Base-by-base conservation (phyloP, 805 yeast genomes). In the Myxozyma vanderwaltii region DNA sequence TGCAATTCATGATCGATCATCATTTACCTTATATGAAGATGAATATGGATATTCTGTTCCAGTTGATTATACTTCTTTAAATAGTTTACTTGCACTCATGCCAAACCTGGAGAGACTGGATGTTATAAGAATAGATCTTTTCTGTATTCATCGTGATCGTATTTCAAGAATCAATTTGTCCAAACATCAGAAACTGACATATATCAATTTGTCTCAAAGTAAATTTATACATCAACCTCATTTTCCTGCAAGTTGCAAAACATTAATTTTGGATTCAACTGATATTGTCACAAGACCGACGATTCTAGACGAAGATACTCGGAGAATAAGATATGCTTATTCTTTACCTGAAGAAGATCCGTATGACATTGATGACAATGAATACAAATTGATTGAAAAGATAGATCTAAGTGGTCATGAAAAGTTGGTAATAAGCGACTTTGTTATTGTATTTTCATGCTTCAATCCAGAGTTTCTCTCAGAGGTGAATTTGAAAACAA, bases 181-280 rank as follows among this genome's bases (percentile, higher is more conserved):
- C 4, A 7, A 31, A 19, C 43, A 51, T 26, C 21, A 19, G n/a
- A 35, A 23, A 15, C 50, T 49, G 13, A 17, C 26, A n/a, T 41
- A 40, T 19, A 31, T 54, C 26, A 47, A 48, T 41, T n/a, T 54
- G 19, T 35, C 58, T 13, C 58, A 54, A 12, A 31, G 58, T 39
- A n/a, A 24, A 10, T 26, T 53, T n/a, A 40, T 29, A 15, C 44
- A 8, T 15, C 24, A 24, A 15, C 56, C 56, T 19, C 8, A 21
- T 15, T 24, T 45, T 5, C 56, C 56, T 12, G 15, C 21, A 39
- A 27, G 29, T 27, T 53, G 56, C 51, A 27, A 45, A 21, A 38
- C 31, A 5, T 38, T 53, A 23, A 53, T 38, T 19, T 27, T 53
- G 21, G 46, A 45, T 8, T 36, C 45, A 12, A 44, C 43, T 26